These are phyloP conservation scores for Dissophora ornata DNA, from an alignment of 192 early-diverging fungal genomes.

Conservation along the genomic window DNA sequence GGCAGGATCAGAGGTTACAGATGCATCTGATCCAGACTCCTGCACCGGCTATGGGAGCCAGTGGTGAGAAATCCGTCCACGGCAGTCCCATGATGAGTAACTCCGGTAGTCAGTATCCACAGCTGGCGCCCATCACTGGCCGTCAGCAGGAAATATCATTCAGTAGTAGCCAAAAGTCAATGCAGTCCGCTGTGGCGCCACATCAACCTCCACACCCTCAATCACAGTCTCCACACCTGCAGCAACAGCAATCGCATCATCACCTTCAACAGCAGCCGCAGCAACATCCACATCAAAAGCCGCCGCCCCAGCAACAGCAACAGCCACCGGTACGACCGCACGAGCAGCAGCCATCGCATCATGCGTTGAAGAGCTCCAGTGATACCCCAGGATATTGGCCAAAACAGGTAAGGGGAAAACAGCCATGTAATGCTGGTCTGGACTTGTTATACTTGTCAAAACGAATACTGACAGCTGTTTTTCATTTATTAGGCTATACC, in stretches of 20 bases:
- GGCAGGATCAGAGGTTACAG: not conserved
- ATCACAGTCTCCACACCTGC: not conserved
- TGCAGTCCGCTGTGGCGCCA: not conserved
- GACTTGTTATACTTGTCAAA: too few relatives aligned
- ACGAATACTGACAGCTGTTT: too few relatives aligned
- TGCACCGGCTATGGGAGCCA: not conserved
- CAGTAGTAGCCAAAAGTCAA: not conserved
- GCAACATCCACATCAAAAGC: not conserved
- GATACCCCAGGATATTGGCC: conserved; percentile 17
- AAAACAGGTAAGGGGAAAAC: conserved; percentile 9
- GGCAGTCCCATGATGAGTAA: not conserved
- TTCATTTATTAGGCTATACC: not conserved
- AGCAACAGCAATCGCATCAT: not conserved
- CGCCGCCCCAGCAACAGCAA: conserved; percentile 14
- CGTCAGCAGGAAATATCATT: conserved; percentile 4
- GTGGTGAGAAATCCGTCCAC: not conserved
- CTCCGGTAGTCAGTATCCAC: conserved; percentile 3
- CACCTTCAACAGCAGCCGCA: conserved; percentile 5
- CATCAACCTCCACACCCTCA: conserved; percentile 4
- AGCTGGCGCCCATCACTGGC: not conserved
- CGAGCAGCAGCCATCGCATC: not conserved
- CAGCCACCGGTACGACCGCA: not conserved
- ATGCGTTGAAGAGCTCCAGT: not conserved
- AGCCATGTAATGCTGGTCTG: too few relatives aligned
- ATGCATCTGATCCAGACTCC: not conserved